Evolutionary conservation across 495 filamentous ascomycete genomes (phyloP).

Genomic region (Lasiosphaeria hispida): DNA sequence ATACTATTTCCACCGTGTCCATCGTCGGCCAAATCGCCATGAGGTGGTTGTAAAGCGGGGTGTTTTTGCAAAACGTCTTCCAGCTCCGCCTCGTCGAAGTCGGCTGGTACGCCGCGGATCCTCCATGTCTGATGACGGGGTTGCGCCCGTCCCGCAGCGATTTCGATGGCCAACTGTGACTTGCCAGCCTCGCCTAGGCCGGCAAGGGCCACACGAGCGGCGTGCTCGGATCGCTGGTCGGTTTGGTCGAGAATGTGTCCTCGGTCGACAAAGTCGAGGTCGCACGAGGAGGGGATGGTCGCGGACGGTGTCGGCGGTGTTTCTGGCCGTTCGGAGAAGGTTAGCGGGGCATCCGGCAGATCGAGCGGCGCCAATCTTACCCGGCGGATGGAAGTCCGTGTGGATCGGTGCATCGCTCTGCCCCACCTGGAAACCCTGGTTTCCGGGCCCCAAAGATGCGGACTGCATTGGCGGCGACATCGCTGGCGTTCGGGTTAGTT

Average conservation of each 20-base stretch:
- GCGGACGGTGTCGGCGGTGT: constrained; percentile 25
- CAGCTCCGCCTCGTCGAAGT: no score
- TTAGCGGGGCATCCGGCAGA: constrained; percentile 19
- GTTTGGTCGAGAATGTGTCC: constrained; percentile 30
- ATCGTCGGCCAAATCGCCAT: no score
- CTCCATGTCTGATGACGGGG: no score
- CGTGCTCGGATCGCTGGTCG: constrained; percentile 26
- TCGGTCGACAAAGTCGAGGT: constrained; percentile 34
- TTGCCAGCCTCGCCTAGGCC: constrained; percentile 28
- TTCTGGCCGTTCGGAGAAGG: constrained; percentile 24
- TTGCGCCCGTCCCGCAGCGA: constrained; percentile 1
- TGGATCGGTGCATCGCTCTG: constrained; percentile 31
- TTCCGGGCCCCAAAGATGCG: constrained; percentile 27
- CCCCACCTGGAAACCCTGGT: constrained; percentile 31
- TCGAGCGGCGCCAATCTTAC: constrained; percentile 23
- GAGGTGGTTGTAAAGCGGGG: no score
- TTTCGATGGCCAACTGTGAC: constrained; percentile 21
- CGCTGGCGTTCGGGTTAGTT: no score
- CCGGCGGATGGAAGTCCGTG: constrained; percentile 29
- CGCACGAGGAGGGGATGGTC: constrained; percentile 35
- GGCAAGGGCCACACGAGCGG: constrained; percentile 19
- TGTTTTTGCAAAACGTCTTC: no score
- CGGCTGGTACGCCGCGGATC: no score
- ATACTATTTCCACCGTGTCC: no score
- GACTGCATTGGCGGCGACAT: constrained; percentile 8